These are phyloP conservation scores for Aspergillus hancockii DNA, from an alignment of 495 filamentous ascomycete genomes.

Conservation along the genomic window DNA sequence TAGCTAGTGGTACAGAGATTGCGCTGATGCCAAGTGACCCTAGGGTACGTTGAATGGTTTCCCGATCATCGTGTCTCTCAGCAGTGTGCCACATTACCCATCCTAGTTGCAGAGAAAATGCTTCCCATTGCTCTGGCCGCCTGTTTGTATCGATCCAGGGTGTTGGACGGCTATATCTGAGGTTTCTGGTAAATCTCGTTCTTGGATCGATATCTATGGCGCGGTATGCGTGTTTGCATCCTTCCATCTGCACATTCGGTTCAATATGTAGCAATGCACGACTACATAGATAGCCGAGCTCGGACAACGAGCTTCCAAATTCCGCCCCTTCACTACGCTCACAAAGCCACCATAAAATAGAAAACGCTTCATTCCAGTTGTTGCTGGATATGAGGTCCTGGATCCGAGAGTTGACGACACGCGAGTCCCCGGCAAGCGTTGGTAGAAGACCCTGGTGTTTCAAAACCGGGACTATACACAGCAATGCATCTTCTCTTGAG, in stretches of 20 bases:
- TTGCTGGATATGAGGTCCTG: conserved; percentile 11
- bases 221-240: conserved; percentile 5
- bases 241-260: conserved; percentile 15
- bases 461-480: conserved; percentile 37
- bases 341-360: conserved; percentile 30
- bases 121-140: conserved; percentile 19
- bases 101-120: conserved; percentile 27
- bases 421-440: conserved; percentile 26
- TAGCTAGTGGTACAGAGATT: not conserved
- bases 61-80: not conserved
- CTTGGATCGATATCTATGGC: conserved; percentile 22
- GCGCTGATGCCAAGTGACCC: conserved; percentile 8
- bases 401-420: conserved; percentile 15
- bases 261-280: conserved; percentile 23
- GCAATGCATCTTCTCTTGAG: conserved; percentile 35
- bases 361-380: conserved; percentile 30
- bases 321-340: conserved; percentile 26
- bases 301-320: conserved; percentile 29
- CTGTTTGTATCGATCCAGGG: conserved; percentile 16
- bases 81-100: conserved; percentile 34
- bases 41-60: conserved; percentile 12
- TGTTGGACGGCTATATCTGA: conserved; percentile 3
- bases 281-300: conserved; percentile 33
- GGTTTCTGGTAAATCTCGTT: conserved; percentile 1
- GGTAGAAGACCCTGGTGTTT: conserved; percentile 25